phyloP scores from a whole-genome alignment of 2,329 filamentous ascomycete genomes.

The Fusarium pseudoanthophilum region DNA sequence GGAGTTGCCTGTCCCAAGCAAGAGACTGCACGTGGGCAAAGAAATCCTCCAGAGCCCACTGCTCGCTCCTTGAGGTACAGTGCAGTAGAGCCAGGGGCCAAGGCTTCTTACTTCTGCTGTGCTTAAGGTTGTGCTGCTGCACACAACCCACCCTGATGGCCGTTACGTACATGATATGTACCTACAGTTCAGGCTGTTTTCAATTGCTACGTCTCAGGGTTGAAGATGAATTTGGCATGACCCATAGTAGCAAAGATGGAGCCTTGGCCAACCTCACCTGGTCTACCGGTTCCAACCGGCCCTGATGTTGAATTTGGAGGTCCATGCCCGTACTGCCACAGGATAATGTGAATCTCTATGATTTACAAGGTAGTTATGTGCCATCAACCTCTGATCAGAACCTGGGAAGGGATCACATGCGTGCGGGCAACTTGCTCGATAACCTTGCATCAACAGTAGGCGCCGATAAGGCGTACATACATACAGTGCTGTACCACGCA shows the following conservation, averaged over 20 bases:
- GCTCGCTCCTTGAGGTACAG: background rate
- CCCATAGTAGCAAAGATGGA: conserved; percentile 6
- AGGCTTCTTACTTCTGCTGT: background rate
- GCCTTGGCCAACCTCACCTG: background rate
- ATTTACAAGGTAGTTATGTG: background rate
- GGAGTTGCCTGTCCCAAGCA: background rate
- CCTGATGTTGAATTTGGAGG: conserved; percentile 1
- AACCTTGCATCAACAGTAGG: conserved; percentile 17
- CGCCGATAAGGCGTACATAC: conserved; percentile 19
- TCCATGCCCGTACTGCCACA: background rate
- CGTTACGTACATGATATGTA: conserved; percentile 17
- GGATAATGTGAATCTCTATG: conserved; percentile 2
- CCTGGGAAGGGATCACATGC: conserved; percentile 17
- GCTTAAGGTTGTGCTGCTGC: background rate
- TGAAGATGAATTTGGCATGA: conserved; percentile 2
- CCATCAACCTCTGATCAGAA: conserved; percentile 1
- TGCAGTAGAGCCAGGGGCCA: background rate
- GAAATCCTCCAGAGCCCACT: background rate
- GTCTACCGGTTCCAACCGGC: conserved; percentile 15
- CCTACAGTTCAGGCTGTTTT: background rate
- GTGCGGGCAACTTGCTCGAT: conserved; percentile 16
- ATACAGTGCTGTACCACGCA: background rate
- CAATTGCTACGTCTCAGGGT: background rate
- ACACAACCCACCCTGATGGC: conserved; percentile 12
- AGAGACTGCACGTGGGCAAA: conserved; percentile 38